These are phyloP conservation scores for Gamsiella multidivaricata DNA, from an alignment of 192 early-diverging fungal genomes.

Conservation along the genomic window DNA sequence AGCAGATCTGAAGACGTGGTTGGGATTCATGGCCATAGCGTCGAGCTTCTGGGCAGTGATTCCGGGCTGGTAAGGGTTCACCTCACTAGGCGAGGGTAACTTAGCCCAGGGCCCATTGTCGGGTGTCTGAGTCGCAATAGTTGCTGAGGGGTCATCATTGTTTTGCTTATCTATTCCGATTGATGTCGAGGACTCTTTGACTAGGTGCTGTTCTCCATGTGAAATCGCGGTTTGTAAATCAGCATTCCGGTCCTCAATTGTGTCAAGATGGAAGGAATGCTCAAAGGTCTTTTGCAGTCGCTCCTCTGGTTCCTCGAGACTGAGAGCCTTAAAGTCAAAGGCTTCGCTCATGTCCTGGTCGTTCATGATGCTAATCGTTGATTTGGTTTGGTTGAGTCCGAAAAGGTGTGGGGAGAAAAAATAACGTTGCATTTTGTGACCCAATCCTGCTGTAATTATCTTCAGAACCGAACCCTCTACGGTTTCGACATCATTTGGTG, in stretches of 20 bases:
- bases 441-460: no score
- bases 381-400: not conserved
- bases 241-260: not conserved
- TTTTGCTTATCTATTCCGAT: not conserved
- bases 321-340: constrained; percentile 38
- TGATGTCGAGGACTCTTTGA: not conserved
- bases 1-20: constrained; percentile 48
- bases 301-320: constrained; percentile 32
- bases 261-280: constrained; percentile 7
- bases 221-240: constrained; percentile 3
- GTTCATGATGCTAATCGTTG: constrained; percentile 11
- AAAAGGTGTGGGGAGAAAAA: no score
- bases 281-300: constrained; percentile 20
- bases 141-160: not conserved
- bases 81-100: constrained; percentile 1
- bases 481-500: no score
- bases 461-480: no score
- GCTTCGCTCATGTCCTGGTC: constrained; percentile 35
- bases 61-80: constrained; percentile 33
- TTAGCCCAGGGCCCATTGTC: constrained; percentile 44
- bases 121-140: not conserved
- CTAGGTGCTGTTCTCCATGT: no score
- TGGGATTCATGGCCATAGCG: constrained; percentile 46
- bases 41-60: constrained; percentile 34
- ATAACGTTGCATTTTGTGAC: no score